These are phyloP conservation scores for Hippophae tibetana DNA, from an alignment of 306 rosid species.

Conservation along the genomic window DNA sequence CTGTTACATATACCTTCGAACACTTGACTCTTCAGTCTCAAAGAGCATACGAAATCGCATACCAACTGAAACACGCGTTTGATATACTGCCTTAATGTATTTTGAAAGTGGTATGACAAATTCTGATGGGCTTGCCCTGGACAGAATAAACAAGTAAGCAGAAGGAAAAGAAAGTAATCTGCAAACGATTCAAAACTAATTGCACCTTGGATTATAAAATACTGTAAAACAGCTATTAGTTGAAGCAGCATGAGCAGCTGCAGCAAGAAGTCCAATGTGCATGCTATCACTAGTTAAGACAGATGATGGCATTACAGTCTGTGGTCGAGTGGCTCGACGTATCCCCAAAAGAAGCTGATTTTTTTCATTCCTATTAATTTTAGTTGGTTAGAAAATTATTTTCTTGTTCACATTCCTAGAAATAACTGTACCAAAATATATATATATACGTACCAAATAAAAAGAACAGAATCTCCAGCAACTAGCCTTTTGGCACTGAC, in stretches of 20 bases:
- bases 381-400: neutral
- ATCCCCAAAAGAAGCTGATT: constrained; percentile 88
- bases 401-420: no score
- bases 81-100: constrained; percentile 80
- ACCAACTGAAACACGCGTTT: constrained; percentile 84
- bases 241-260: constrained; percentile 94
- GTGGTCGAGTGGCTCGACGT: constrained; percentile 71
- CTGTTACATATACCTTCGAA: constrained; percentile 51
- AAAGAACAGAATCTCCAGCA: constrained; percentile 89
- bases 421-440: neutral
- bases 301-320: constrained; percentile 77
- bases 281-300: constrained; percentile 82
- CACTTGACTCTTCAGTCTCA: constrained; percentile 87
- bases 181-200: constrained; percentile 5
- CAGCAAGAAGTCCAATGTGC: constrained; percentile 94
- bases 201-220: constrained; percentile 82
- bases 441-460: constrained; percentile 45
- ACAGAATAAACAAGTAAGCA: constrained; percentile 10
- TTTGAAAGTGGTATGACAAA: constrained; percentile 73
- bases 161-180: constrained; percentile 1
- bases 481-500: constrained; percentile 92
- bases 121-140: constrained; percentile 95
- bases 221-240: constrained; percentile 83
- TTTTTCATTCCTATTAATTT: constrained; percentile 58
- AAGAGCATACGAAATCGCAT: constrained; percentile 91